These are phyloP conservation scores for Botrytis elliptica DNA, from an alignment of 2,329 filamentous ascomycete species.

Conservation along the genomic window DNA sequence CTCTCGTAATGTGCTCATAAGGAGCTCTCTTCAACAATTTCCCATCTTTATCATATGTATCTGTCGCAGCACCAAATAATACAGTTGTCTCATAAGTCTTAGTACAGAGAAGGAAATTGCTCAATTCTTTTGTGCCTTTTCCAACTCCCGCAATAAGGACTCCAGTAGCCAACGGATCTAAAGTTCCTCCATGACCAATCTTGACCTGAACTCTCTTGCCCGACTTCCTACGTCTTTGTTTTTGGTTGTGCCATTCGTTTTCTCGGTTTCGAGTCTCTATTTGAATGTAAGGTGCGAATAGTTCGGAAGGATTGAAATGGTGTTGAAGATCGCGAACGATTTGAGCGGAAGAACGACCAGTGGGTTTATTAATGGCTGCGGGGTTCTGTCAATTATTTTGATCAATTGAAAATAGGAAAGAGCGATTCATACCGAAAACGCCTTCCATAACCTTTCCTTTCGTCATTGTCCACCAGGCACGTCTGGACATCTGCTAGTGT, in stretches of 20 bases:
- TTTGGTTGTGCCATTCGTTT: constrained; percentile 58
- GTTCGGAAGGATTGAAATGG: constrained; percentile 75
- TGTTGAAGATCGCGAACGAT: constrained; percentile 84
- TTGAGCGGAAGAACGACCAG: constrained; percentile 82
- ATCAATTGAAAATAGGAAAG: not conserved
- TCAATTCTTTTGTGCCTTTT: constrained; percentile 78
- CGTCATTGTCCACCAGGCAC: constrained; percentile 36
- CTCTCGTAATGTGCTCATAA: constrained; percentile 78
- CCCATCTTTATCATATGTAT: constrained; percentile 85
- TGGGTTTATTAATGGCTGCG: constrained; percentile 88
- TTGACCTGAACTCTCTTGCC: constrained; percentile 71
- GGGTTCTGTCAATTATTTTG: constrained; percentile 20
- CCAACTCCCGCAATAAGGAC: constrained; percentile 88
- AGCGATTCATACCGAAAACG: constrained; percentile 53
- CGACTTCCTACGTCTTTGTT: constrained; percentile 53
- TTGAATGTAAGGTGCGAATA: constrained; percentile 77
- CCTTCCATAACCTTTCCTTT: constrained; percentile 56
- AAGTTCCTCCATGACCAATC: constrained; percentile 92
- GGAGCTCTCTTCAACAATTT: constrained; percentile 74
- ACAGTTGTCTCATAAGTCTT: constrained; percentile 91
- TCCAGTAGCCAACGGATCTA: constrained; percentile 91
- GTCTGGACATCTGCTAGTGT: constrained; percentile 27
- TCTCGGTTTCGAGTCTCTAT: constrained; percentile 56
- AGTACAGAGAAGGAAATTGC: constrained; percentile 78
- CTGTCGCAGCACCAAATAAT: constrained; percentile 87